Percentiles rank a stretch among this genome's conserved stretches.
phyloP scores from a whole-genome alignment of 768 basidiomycete species.

The Boletus sp. region DNA sequence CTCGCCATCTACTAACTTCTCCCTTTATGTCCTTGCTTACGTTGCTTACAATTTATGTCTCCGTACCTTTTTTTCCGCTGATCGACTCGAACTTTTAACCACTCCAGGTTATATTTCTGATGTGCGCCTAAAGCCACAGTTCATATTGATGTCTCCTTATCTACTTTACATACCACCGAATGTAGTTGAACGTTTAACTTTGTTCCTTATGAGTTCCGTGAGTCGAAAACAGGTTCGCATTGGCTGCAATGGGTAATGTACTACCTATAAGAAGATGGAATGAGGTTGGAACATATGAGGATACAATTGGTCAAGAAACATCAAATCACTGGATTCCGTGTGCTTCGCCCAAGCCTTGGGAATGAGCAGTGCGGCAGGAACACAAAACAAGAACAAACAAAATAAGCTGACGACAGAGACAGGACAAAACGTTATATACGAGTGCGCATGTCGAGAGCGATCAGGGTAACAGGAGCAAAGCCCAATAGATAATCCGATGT shows the following conservation, averaged over 20 bases:
- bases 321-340: slow-evolving; percentile 12
- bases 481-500: slow-evolving; percentile 33
- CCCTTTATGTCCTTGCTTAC: too few relatives aligned
- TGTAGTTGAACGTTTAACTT: background rate
- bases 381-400: slow-evolving; percentile 34
- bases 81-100: background rate
- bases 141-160: background rate
- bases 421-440: slow-evolving; percentile 36
- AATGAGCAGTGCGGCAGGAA: slow-evolving; percentile 7
- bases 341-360: slow-evolving; percentile 6
- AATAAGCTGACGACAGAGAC: slow-evolving; percentile 27
- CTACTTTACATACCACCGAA: slow-evolving; percentile 14
- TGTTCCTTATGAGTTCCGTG: background rate
- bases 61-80: background rate
- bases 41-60: background rate
- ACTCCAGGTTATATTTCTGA: slow-evolving; percentile 15
- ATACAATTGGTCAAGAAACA: slow-evolving; percentile 15
- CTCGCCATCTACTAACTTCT: background rate
- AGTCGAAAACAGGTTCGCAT: background rate
- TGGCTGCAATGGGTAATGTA: background rate
- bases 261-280: background rate
- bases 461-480: slow-evolving; percentile 36
- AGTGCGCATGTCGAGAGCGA: slow-evolving; percentile 38
- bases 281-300: too few relatives aligned
- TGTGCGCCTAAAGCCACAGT: background rate